These are phyloP conservation scores for Fusarium verticillioides DNA, from an alignment of 2,329 filamentous ascomycete species.

Conservation along the genomic window DNA sequence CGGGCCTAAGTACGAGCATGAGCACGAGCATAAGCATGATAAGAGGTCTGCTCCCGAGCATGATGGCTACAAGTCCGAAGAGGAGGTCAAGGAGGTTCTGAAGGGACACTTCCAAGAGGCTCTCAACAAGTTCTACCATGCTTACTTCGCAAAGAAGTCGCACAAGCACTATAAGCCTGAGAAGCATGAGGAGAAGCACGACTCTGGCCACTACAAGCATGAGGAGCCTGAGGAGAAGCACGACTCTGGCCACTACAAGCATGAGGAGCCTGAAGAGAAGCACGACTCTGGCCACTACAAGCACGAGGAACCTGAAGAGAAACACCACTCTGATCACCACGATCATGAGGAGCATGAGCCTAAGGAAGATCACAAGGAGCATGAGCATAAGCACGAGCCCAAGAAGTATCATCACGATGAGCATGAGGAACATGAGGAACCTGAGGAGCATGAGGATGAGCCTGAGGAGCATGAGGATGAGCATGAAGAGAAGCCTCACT, in stretches of 20 bases:
- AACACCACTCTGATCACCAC: not conserved
- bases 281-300: not conserved
- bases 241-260: not conserved
- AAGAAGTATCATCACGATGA: not conserved
- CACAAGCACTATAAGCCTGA: not conserved
- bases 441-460: not conserved
- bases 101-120: slow-evolving; percentile 4
- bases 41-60: not conserved
- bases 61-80: not conserved
- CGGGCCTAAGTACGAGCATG: not conserved
- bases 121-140: slow-evolving; percentile 2
- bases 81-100: not conserved
- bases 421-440: not conserved
- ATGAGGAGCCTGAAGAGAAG: not conserved
- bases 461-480: not conserved
- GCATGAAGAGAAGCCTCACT: not conserved
- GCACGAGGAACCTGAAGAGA: too few relatives aligned
- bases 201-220: not conserved
- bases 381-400: not conserved
- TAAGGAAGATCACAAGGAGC: not conserved
- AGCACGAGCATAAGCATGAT: not conserved
- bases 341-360: not conserved
- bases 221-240: not conserved
- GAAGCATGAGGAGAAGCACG: not conserved
- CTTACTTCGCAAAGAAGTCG: not conserved